A percentile compares a stretch with the other conserved stretches of the same genome.
Conservation (phyloP, 2,329 filamentous ascomycete genomes). For the Colletotrichum zoysiae region DNA sequence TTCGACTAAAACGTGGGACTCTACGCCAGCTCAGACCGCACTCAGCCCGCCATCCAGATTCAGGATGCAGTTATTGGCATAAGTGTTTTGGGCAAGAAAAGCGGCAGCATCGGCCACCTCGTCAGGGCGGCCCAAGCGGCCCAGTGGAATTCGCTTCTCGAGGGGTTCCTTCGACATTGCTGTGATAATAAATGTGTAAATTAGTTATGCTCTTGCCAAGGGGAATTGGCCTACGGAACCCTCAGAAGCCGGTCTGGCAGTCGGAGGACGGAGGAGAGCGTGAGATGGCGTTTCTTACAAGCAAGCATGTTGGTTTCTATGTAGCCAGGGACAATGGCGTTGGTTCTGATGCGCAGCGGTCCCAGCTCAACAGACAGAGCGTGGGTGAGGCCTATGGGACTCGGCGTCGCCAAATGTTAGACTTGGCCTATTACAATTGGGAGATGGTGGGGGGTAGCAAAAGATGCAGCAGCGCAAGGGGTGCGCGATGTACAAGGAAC, state of each 20-base stretch:
- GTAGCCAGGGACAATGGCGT: conserved; percentile 86
- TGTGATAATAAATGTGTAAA: conserved; percentile 51
- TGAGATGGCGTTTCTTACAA: conserved; percentile 60
- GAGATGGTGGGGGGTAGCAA: conserved; percentile 8
- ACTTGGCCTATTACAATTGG: conserved; percentile 17
- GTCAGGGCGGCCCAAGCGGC: conserved; percentile 74
- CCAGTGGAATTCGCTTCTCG: conserved; percentile 46
- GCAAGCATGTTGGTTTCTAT: conserved; percentile 84
- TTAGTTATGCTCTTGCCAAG: conserved; percentile 48
- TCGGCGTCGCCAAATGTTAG: conserved; percentile 22
- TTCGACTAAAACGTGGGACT: conserved; percentile 3
- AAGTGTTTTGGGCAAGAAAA: conserved; percentile 82
- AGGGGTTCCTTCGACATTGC: conserved; percentile 46
- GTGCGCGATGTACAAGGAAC: conserved; percentile 25
- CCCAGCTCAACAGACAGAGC: conserved; percentile 74
- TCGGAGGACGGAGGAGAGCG: background rate
- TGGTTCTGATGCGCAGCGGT: conserved; percentile 75
- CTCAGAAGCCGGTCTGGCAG: conserved; percentile 21
- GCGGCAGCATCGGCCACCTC: conserved; percentile 87
- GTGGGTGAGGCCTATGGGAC: conserved; percentile 72
- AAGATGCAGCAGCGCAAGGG: conserved; percentile 4
- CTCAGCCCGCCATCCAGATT: conserved; percentile 89
- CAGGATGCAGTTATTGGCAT: conserved; percentile 88
- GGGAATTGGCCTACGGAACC: background rate
- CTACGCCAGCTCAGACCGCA: conserved; percentile 62